Evolutionary conservation across 176 grass and related monocot species (phyloP).

Genomic region (Avena eriantha): DNA sequence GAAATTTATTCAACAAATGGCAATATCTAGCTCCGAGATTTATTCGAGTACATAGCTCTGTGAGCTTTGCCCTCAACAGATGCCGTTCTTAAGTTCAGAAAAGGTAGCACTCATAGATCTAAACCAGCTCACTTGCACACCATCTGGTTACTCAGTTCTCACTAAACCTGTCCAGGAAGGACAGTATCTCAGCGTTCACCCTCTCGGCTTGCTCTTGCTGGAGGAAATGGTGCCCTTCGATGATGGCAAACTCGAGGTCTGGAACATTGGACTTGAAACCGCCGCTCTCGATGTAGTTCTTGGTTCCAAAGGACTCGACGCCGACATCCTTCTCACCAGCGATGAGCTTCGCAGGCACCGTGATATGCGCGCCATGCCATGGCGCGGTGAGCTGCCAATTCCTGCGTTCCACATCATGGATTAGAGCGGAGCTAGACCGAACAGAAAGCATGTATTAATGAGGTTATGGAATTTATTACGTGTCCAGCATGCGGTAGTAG

Average conservation of each 20-base stretch:
- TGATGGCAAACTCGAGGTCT: conserved; percentile 47
- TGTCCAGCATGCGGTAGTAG: conserved; percentile 67
- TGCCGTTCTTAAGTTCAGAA: neutral
- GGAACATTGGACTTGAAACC: conserved; percentile 52
- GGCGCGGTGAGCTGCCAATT: conserved; percentile 61
- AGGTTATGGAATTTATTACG: conserved; percentile 19
- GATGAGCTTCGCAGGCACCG: conserved; percentile 60
- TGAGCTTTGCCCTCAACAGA: too few relatives aligned
- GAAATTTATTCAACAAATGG: conserved; percentile 30
- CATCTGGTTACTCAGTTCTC: neutral
- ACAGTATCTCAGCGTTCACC: conserved; percentile 59
- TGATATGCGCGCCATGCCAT: conserved; percentile 59
- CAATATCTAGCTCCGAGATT: neutral
- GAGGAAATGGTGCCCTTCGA: conserved; percentile 67
- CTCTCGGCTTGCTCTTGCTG: conserved; percentile 65
- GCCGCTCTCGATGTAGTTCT: conserved; percentile 45
- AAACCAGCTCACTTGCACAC: neutral
- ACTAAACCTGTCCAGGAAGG: conserved; percentile 46
- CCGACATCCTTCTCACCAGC: conserved; percentile 48
- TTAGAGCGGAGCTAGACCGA: neutral
- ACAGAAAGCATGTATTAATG: neutral
- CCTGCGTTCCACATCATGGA: conserved; percentile 37
- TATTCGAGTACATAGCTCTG: conserved; percentile 19
- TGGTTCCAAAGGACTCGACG: conserved; percentile 37
- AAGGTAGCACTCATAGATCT: neutral